phyloP scores from a whole-genome alignment of 1,139 yeast genomes.

The Hanseniaspora sp. region DNA sequence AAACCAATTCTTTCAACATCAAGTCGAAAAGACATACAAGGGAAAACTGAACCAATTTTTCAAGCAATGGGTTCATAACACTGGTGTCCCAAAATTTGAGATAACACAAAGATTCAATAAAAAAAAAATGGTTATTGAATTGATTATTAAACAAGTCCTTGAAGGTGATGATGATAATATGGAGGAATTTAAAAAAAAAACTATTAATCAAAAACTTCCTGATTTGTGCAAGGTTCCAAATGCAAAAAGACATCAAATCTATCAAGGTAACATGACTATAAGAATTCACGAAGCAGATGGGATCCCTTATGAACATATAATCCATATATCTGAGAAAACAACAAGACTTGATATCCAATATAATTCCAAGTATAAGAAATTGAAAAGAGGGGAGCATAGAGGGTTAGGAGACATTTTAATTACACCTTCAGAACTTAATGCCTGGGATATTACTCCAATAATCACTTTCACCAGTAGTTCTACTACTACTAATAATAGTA shows the following conservation, averaged over 20 bases:
- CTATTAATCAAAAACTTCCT: neutral
- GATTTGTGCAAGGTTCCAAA: neutral
- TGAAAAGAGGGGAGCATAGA: conserved; percentile 43
- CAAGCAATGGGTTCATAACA: conserved; percentile 84
- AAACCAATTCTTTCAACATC: conserved; percentile 48
- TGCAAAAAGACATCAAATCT: conserved; percentile 29
- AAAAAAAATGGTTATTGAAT: conserved; percentile 85
- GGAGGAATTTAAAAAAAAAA: conserved; percentile 17
- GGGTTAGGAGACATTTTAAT: conserved; percentile 24
- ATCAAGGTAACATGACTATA: conserved; percentile 91
- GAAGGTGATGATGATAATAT: neutral
- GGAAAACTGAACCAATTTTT: conserved; percentile 74
- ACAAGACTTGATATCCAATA: conserved; percentile 89
- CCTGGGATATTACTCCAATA: conserved; percentile 17
- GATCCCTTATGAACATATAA: conserved; percentile 97
- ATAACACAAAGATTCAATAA: conserved; percentile 88
- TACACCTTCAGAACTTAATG: conserved; percentile 24
- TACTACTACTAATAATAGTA: neutral
- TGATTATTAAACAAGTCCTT: conserved; percentile 75
- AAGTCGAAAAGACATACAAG: conserved; percentile 89
- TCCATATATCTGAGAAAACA: conserved; percentile 72
- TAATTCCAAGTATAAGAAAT: conserved; percentile 72
- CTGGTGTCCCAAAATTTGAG: conserved; percentile 80
- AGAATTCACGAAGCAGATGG: conserved; percentile 98
- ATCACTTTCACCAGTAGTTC: neutral